A percentile compares a stretch with the other conserved stretches of the same genome.
phyloP scores from a whole-genome alignment of 371 early-diverging fungal genomes.

The Chytridium lagenaria region DNA sequence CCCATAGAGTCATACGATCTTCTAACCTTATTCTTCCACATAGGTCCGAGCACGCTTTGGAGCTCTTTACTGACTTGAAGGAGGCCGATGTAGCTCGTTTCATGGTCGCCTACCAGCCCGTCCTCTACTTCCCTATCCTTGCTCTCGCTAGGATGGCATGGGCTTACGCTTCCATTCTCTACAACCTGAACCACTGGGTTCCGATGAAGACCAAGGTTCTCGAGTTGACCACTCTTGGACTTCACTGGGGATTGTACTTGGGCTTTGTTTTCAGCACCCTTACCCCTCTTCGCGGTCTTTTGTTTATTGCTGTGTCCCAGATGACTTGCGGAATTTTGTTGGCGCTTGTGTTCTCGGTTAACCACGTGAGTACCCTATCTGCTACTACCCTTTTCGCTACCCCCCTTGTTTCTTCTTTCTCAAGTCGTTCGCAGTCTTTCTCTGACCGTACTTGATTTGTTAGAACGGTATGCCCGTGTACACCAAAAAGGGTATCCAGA shows the following conservation, averaged over 20 bases:
- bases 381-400: too few species aligned
- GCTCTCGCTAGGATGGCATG: conserved; percentile 75
- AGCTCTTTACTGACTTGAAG: conserved; percentile 70
- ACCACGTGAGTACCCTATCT: conserved; percentile 62
- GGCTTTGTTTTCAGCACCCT: conserved; percentile 60
- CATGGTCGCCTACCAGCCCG: conserved; percentile 77
- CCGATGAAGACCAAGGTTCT: conserved; percentile 44
- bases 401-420: too few species aligned
- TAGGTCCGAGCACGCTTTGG: conserved; percentile 77
- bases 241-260: conserved; percentile 78
- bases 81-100: conserved; percentile 72
- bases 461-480: conserved; percentile 86
- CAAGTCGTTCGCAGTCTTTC: not conserved
- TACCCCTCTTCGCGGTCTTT: conserved; percentile 60
- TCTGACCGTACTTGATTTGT: not conserved
- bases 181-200: conserved; percentile 62
- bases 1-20: not conserved
- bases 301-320: conserved; percentile 75
- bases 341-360: conserved; percentile 81
- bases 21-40: not conserved
- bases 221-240: conserved; percentile 65
- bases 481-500: conserved; percentile 68
- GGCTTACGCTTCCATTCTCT: conserved; percentile 73
- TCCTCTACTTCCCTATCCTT: conserved; percentile 83
- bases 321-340: conserved; percentile 78